Percentiles rank a stretch among this genome's conserved stretches.
Evolutionary conservation across 1,284 basidiomycete genomes (phyloP).

Genomic region (Ceratobasidium sp.): DNA sequence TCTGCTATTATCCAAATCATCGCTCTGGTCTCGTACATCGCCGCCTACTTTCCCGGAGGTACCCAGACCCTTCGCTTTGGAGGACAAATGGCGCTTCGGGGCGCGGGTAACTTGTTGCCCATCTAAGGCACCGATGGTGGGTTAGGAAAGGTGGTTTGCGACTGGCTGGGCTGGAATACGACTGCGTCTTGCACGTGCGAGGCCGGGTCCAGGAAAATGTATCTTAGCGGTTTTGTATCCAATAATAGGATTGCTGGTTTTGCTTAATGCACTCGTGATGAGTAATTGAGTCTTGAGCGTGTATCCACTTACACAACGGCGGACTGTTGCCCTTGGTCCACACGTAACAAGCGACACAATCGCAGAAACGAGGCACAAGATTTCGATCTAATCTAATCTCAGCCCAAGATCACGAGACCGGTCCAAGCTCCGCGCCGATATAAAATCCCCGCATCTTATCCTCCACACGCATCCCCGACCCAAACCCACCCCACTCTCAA

Average conservation of each 20-base stretch:
- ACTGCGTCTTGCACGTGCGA: no score
- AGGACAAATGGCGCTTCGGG: conserved; percentile 78
- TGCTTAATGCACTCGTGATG: no score
- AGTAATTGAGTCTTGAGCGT: no score
- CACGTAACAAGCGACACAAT: no score
- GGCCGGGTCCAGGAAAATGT: no score
- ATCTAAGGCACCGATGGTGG: conserved; percentile 55
- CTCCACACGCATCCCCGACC: neutral
- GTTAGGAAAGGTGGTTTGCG: neutral
- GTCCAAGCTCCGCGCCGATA: conserved; percentile 31
- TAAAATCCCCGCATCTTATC: conserved; percentile 18
- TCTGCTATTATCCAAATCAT: conserved; percentile 79
- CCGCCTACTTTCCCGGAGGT: conserved; percentile 92
- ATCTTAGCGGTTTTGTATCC: no score
- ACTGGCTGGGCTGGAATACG: neutral
- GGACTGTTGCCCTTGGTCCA: no score
- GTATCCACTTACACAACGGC: no score
- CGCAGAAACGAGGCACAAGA: no score
- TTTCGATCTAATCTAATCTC: conserved; percentile 11
- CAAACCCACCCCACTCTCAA: neutral
- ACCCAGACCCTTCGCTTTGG: conserved; percentile 81
- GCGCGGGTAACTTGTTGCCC: conserved; percentile 80
- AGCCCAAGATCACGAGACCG: conserved; percentile 20
- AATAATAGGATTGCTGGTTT: no score
- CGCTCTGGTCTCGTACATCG: conserved; percentile 82